Conservation (phyloP, 1,284 basidiomycete genomes). For the Cutaneotrichosporon arboriforme region DNA sequence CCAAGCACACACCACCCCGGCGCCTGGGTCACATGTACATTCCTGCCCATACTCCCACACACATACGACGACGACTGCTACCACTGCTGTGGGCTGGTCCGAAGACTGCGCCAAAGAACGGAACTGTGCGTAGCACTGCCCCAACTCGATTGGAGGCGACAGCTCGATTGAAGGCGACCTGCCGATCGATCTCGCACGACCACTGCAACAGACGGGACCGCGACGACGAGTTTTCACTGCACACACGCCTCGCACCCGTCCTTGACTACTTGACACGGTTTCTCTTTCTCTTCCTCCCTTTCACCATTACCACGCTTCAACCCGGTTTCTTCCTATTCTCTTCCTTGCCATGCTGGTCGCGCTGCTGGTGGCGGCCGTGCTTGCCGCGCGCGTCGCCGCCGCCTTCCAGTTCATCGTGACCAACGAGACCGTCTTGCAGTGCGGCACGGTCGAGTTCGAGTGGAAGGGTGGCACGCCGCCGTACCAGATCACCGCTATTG, state of each 20-base stretch:
- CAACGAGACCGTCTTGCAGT: slow-evolving; percentile 18
- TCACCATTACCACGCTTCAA: not conserved
- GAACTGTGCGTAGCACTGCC: no score
- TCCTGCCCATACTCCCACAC: no score
- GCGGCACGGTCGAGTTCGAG: slow-evolving; percentile 22
- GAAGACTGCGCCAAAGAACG: no score
- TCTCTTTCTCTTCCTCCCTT: not conserved
- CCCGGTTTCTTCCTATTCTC: not conserved
- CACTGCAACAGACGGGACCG: no score
- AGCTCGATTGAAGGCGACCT: not conserved
- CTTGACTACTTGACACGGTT: no score
- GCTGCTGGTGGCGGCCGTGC: not conserved
- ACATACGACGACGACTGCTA: no score
- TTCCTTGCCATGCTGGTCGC: slow-evolving; percentile 53
- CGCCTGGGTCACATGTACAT: no score
- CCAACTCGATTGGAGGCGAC: no score
- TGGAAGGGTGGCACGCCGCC: slow-evolving; percentile 33
- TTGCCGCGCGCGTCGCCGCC: not conserved
- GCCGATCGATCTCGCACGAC: not conserved
- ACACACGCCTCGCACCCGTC: no score
- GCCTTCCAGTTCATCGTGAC: slow-evolving; percentile 27
- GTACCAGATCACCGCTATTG: slow-evolving; percentile 31
- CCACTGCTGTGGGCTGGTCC: no score
- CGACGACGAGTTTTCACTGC: no score
- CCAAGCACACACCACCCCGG: no score